Percentiles rank a stretch among this genome's conserved stretches.
phyloP scores from a whole-genome alignment of 2,329 filamentous ascomycete species.

The Penicillium concentricum region DNA sequence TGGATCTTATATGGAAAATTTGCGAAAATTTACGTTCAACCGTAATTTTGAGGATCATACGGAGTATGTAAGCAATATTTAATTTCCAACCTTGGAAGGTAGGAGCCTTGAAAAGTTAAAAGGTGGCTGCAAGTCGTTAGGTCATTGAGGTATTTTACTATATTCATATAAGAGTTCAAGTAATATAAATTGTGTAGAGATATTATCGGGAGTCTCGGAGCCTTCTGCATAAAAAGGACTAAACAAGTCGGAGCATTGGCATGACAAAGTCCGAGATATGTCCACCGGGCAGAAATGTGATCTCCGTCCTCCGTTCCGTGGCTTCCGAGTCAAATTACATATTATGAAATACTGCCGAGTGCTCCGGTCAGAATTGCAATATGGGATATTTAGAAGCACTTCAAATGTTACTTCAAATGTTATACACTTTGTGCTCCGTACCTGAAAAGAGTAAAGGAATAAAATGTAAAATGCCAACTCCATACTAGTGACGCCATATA shows the following conservation, averaged over 20 bases:
- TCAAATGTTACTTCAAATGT: no score
- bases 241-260: slow-evolving; percentile 1
- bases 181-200: neutral
- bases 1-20: slow-evolving; percentile 20
- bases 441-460: neutral
- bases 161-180: neutral
- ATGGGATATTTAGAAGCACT: neutral
- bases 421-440: neutral
- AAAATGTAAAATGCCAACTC: neutral
- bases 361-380: neutral
- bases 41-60: neutral
- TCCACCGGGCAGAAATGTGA: slow-evolving; percentile 9
- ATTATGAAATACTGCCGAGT: neutral
- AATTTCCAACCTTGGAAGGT: neutral
- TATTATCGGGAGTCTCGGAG: neutral
- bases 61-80: neutral
- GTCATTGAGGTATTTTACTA: neutral
- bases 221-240: neutral
- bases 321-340: slow-evolving; percentile 20
- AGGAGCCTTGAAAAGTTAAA: no score
- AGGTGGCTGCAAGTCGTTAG: neutral
- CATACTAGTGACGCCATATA: slow-evolving; percentile 28
- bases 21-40: slow-evolving; percentile 3
- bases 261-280: slow-evolving; percentile 10
- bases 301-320: slow-evolving; percentile 26